Conservation (phyloP, 2,329 filamentous ascomycete species). For the Xylaria sp. region DNA sequence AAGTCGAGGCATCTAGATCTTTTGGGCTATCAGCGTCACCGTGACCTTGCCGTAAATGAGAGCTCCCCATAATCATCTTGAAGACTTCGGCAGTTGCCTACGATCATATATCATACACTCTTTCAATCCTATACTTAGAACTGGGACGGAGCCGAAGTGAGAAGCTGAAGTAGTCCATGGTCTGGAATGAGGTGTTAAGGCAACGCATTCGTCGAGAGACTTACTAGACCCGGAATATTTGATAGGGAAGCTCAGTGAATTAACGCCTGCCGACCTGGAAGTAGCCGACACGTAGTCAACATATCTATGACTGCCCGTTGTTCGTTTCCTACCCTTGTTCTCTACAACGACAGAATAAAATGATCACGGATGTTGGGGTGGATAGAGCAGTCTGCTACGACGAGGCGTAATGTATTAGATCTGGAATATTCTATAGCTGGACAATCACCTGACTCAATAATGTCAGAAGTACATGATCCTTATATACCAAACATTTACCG, state of each 20-base stretch:
- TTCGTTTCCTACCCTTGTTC: not conserved
- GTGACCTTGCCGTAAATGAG: conserved; percentile 40
- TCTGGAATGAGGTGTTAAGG: not conserved
- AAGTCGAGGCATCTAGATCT: conserved; percentile 39
- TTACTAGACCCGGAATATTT: not conserved
- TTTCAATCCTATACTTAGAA: not conserved
- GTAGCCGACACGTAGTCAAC: not conserved
- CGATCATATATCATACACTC: not conserved
- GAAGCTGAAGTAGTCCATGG: not conserved
- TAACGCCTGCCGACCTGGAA: not conserved
- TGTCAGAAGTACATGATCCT: not conserved
- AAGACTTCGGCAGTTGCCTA: not conserved
- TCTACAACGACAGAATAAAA: not conserved
- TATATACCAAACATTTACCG: conserved; percentile 31
- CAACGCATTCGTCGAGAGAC: not conserved
- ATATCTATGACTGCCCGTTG: too few relatives aligned
- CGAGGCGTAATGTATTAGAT: not conserved
- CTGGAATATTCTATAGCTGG: not conserved
- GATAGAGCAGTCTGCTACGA: not conserved
- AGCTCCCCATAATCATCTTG: conserved; percentile 40
- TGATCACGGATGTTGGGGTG: not conserved
- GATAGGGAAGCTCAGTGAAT: not conserved
- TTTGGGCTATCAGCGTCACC: conserved; percentile 39
- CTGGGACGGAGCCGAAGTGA: not conserved
- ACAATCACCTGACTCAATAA: not conserved